phyloP scores from a whole-genome alignment of 768 basidiomycete genomes.

The Tylopilus sp. region DNA sequence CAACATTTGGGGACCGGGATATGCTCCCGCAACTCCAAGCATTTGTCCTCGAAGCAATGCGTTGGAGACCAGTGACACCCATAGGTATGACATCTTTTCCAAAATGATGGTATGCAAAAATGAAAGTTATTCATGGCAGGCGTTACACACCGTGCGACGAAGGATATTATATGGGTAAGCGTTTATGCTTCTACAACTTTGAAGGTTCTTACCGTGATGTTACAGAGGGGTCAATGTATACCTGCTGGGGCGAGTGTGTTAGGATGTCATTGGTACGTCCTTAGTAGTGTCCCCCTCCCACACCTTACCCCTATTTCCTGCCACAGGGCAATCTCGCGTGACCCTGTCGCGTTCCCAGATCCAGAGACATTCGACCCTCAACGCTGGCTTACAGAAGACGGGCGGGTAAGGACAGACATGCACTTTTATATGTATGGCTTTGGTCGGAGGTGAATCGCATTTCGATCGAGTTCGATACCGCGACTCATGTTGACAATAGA shows the following conservation, averaged over 20 bases:
- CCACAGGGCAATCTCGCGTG: too few species aligned
- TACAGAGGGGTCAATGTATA: neutral
- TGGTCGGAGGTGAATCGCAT: constrained; percentile 33
- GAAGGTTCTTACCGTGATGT: neutral
- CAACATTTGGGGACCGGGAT: neutral
- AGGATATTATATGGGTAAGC: neutral
- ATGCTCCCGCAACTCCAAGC: neutral
- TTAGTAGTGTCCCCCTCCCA: too few species aligned
- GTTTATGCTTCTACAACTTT: neutral
- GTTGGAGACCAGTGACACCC: neutral
- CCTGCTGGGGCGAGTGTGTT: too few species aligned
- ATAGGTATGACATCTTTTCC: neutral
- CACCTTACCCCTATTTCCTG: too few species aligned
- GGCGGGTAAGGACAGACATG: neutral
- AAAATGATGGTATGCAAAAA: neutral
- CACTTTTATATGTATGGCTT: neutral
- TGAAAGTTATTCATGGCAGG: neutral
- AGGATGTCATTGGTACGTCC: neutral
- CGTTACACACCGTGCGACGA: neutral
- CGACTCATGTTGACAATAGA: too few species aligned
- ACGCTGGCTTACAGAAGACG: too few species aligned
- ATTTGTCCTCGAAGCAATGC: neutral
- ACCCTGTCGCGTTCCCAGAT: too few species aligned
- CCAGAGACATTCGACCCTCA: too few species aligned
- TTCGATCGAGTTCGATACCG: too few species aligned